These are phyloP conservation scores for Cytospora piceae DNA, from an alignment of 2,329 filamentous ascomycete species.

Conservation along the genomic window DNA sequence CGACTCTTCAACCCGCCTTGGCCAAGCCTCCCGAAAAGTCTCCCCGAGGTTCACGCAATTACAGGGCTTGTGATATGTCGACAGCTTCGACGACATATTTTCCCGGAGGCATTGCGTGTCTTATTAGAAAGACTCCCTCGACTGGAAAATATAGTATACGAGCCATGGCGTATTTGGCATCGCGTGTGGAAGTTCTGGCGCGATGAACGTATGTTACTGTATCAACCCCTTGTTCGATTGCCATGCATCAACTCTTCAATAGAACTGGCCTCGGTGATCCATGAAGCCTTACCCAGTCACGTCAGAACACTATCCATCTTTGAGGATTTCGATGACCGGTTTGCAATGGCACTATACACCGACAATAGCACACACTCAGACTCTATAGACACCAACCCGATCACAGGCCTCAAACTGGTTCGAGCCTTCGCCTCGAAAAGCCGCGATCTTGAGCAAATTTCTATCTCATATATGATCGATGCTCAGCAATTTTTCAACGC, in stretches of 20 bases:
- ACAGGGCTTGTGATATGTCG: conserved; percentile 40
- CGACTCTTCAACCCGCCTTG: conserved; percentile 36
- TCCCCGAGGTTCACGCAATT: conserved; percentile 37
- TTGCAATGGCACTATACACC: conserved; percentile 23
- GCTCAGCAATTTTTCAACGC: conserved; percentile 37
- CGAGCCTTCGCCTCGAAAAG: conserved; percentile 36
- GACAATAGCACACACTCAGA: too few relatives aligned
- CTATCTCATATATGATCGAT: conserved; percentile 38
- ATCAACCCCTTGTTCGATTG: not conserved
- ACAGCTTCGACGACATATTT: conserved; percentile 39
- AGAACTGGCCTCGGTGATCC: conserved; percentile 20
- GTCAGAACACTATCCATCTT: conserved; percentile 36
- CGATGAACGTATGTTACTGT: conserved; percentile 23
- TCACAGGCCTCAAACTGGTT: conserved; percentile 25
- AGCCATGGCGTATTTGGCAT: conserved; percentile 40
- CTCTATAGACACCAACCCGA: not conserved
- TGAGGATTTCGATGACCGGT: conserved; percentile 36
- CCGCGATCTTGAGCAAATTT: conserved; percentile 36
- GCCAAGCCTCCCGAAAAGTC: conserved; percentile 18
- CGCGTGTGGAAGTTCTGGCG: not conserved
- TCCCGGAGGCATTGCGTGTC: conserved; percentile 16
- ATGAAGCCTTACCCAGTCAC: conserved; percentile 36
- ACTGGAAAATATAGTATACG: conserved; percentile 39
- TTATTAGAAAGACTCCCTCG: conserved; percentile 35
- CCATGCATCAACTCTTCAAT: not conserved